Percentiles rank a stretch among this genome's conserved stretches.
Conservation (phyloP, 2,329 filamentous ascomycete species). For the Tolypocladium cylindrosporum region DNA sequence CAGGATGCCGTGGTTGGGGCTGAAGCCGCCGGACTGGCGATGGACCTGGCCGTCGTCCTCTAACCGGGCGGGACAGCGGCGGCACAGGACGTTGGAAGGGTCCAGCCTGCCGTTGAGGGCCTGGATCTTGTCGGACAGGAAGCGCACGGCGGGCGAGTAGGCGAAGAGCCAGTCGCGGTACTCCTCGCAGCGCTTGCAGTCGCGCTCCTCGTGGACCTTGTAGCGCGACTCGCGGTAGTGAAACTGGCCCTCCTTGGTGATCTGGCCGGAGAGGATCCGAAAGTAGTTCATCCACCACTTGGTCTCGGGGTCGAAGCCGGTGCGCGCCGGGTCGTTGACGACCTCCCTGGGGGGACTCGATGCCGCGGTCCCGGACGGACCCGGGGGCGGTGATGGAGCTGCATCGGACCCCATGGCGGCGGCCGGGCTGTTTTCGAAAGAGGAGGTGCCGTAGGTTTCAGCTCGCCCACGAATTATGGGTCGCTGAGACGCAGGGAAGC, state of each 20-base stretch:
- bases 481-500: not conserved
- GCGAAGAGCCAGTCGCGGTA: constrained; percentile 75
- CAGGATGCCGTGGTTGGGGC: constrained; percentile 75
- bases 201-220: constrained; percentile 60
- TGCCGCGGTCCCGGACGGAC: constrained; percentile 2
- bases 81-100: constrained; percentile 67
- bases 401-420: constrained; percentile 3
- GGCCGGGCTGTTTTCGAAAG: not conserved
- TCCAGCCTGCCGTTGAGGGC: constrained; percentile 71
- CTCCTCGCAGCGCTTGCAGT: constrained; percentile 73
- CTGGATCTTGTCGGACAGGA: constrained; percentile 71
- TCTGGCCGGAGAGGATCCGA: constrained; percentile 63
- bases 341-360: constrained; percentile 22
- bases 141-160: constrained; percentile 79
- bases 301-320: constrained; percentile 51
- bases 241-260: constrained; percentile 58
- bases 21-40: constrained; percentile 69
- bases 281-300: constrained; percentile 78
- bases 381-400: constrained; percentile 8
- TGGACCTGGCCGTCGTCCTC: constrained; percentile 51
- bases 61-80: constrained; percentile 57
- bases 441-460: not conserved
- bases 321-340: constrained; percentile 49
- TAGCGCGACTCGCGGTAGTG: constrained; percentile 74
- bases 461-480: not conserved